Base-by-base conservation (phyloP, 768 basidiomycete species). In the Pleurotus salmoneostramineus region DNA sequence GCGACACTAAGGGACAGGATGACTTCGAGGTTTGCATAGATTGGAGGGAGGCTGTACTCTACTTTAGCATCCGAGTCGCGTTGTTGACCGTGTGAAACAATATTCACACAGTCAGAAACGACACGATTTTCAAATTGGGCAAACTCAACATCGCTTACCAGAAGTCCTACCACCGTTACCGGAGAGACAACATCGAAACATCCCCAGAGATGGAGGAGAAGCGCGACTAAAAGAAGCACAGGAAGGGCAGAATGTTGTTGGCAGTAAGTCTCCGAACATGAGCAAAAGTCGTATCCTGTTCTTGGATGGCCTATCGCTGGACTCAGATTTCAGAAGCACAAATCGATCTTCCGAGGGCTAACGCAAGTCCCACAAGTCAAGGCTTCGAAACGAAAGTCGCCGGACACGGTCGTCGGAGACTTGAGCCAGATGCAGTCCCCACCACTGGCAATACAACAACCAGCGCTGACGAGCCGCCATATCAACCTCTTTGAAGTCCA, bases 131-230 rank as follows among this genome's bases (percentile, higher is more conserved):
- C n/a, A n/a, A n/a, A n/a, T n/a, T n/a, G n/a, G n/a, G n/a, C n/a
- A n/a, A n/a, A n/a, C n/a, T 27, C 21, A 92, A 92, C 68, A 93
- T 93, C 68, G 91, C 91, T 10, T 91, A 93, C 69, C 91, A 93
- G 77, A 94, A 45, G 67, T 92, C 90, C 1, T 93, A 93, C 69
- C 91, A 94, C 62, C 91, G 92, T 0, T 93, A 93, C 66, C 74
- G 91, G 42, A 72, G 85, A 44, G 92, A 94, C 68, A 94, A 94
- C 65, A 90, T 93, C 58, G 89, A 91, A 58, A 82, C 81, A 15
- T 94, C 1, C 75, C 84, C n/a, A 72, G 67, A 58, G 91, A 94
- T 79, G 91, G 93, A 72, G 92, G 89, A 65, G 89, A 87, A 67
- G 92, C 89, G 11, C 73, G 77, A 1, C 71, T 71, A 37, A 79